phyloP scores from a whole-genome alignment of 352 stramenopile species.

The Peronospora farinosa region DNA sequence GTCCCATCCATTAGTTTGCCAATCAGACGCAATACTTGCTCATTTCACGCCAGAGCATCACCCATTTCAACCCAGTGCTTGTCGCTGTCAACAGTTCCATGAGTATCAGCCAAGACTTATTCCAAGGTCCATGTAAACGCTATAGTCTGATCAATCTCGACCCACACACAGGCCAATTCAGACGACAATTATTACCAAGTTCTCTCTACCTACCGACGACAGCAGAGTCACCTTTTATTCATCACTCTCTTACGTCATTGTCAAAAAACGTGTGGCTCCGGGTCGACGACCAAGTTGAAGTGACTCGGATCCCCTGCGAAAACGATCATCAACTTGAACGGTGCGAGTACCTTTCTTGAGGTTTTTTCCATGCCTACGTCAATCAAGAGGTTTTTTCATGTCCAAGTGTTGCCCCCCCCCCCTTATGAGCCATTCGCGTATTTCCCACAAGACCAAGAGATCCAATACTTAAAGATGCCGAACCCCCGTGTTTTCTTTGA shows the following conservation, averaged over 20 bases:
- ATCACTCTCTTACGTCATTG: slow-evolving; percentile 53
- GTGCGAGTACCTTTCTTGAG: slow-evolving; percentile 20
- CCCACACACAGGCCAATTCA: slow-evolving; percentile 50
- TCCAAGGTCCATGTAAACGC: slow-evolving; percentile 66
- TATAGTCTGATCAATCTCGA: slow-evolving; percentile 85
- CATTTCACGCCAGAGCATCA: slow-evolving; percentile 54
- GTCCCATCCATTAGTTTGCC: slow-evolving; percentile 53
- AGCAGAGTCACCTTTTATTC: slow-evolving; percentile 80
- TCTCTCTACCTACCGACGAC: slow-evolving; percentile 64
- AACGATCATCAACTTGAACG: slow-evolving; percentile 9
- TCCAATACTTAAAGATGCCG: slow-evolving; percentile 38
- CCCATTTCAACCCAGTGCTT: slow-evolving; percentile 43
- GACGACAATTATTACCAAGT: slow-evolving; percentile 54
- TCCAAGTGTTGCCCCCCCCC: not conserved
- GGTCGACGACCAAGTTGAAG: slow-evolving; percentile 26
- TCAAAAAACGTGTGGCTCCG: slow-evolving; percentile 33
- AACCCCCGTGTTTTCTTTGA: slow-evolving; percentile 97
- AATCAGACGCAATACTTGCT: slow-evolving; percentile 70
- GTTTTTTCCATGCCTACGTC: slow-evolving; percentile 9
- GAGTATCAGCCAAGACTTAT: slow-evolving; percentile 44
- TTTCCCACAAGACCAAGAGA: slow-evolving; percentile 21
- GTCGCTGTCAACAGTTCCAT: slow-evolving; percentile 22
- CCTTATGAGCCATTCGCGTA: slow-evolving; percentile 22
- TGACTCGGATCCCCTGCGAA: slow-evolving; percentile 1
- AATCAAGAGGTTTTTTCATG: slow-evolving; percentile 22